These are phyloP conservation scores for Bolboschoenoplectus hybrid DNA, from an alignment of 202 grass and related monocot genomes.

Conservation along the genomic window DNA sequence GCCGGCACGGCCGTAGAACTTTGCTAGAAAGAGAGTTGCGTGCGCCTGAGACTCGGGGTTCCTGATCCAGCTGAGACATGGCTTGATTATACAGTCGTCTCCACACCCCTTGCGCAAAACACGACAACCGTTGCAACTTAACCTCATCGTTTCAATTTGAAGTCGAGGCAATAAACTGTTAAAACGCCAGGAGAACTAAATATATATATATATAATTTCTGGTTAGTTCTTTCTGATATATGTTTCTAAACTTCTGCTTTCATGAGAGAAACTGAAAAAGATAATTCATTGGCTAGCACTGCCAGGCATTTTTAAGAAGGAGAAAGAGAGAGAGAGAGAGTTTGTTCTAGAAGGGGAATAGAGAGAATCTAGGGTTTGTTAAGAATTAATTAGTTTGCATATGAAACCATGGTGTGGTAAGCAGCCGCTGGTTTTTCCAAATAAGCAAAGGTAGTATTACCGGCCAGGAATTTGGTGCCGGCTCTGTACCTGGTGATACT, in stretches of 20 bases:
- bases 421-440: constrained; percentile 11
- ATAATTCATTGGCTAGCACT: background rate
- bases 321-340: background rate
- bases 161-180: background rate
- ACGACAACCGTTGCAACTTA: constrained; percentile 33
- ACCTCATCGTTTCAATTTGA: constrained; percentile 7
- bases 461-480: background rate
- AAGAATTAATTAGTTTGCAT: constrained; percentile 22
- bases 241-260: background rate
- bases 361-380: constrained; percentile 31
- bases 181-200: background rate
- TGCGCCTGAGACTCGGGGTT: constrained; percentile 31
- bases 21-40: constrained; percentile 30
- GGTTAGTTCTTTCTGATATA: background rate
- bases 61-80: constrained; percentile 29
- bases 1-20: constrained; percentile 39
- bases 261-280: background rate
- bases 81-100: constrained; percentile 33
- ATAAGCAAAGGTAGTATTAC: constrained; percentile 3
- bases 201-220: background rate
- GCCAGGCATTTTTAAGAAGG: background rate
- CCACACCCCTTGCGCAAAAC: constrained; percentile 33
- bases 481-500: background rate
- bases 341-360: background rate
- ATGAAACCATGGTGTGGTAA: constrained; percentile 17